A percentile compares a stretch with the other conserved stretches of the same genome.
phyloP scores from a whole-genome alignment of 2,329 filamentous ascomycete species.

The Claviceps fusiformis region DNA sequence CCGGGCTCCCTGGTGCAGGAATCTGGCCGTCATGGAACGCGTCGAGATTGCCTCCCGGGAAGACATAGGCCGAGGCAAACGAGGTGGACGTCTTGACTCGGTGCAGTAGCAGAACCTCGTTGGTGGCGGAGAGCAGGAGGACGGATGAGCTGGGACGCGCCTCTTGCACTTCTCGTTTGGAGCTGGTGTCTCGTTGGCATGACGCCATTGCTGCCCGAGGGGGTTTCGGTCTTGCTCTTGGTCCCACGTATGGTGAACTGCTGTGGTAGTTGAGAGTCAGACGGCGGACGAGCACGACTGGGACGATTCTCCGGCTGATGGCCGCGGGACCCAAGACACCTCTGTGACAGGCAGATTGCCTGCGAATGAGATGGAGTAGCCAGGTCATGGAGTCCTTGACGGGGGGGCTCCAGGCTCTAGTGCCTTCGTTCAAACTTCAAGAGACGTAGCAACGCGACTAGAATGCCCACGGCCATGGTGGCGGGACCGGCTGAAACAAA shows the following conservation, averaged over 20 bases:
- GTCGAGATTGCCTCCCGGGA: slow-evolving; percentile 80
- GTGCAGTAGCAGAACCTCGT: slow-evolving; percentile 79
- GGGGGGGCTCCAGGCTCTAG: too few relatives aligned
- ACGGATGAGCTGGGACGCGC: slow-evolving; percentile 63
- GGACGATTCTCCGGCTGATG: background rate
- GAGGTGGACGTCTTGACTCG: slow-evolving; percentile 70
- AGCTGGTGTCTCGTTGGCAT: slow-evolving; percentile 5
- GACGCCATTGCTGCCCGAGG: slow-evolving; percentile 1
- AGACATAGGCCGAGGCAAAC: slow-evolving; percentile 88
- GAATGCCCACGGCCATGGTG: too few relatives aligned
- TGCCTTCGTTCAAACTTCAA: too few relatives aligned
- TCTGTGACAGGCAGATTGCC: slow-evolving; percentile 2
- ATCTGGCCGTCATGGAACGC: slow-evolving; percentile 57
- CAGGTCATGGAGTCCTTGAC: slow-evolving; percentile 1
- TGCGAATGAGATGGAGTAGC: background rate
- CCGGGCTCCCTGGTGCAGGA: slow-evolving; percentile 29
- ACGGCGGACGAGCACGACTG: background rate
- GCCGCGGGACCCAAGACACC: background rate
- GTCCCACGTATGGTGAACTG: background rate
- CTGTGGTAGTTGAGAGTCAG: background rate
- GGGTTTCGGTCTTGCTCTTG: background rate
- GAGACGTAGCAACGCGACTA: too few relatives aligned
- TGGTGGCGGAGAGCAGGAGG: slow-evolving; percentile 70
- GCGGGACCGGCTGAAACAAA: background rate
- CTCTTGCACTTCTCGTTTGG: slow-evolving; percentile 15